phyloP scores from a whole-genome alignment of 139 green algal species.

The Pedinophyceae sp. region DNA sequence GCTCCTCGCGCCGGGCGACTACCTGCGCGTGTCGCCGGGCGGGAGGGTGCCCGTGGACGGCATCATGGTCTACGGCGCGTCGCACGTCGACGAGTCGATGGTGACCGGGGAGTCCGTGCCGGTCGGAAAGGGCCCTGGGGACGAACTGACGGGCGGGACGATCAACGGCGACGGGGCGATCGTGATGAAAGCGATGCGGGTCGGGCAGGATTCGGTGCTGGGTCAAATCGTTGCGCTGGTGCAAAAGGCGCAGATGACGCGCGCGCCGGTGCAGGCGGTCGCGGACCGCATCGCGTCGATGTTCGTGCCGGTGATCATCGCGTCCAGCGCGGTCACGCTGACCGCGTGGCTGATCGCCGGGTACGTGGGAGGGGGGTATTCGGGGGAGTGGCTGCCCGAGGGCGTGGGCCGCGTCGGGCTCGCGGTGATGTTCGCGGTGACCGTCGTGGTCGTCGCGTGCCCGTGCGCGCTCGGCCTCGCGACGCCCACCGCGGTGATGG shows the following conservation, averaged over 20 bases:
- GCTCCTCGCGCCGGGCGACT: neutral
- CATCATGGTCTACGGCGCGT: constrained; percentile 49
- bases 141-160: constrained; percentile 73
- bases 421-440: constrained; percentile 82
- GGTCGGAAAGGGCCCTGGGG: constrained; percentile 50
- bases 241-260: constrained; percentile 80
- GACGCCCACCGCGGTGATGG: constrained; percentile 96
- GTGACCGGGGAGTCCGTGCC: constrained; percentile 75
- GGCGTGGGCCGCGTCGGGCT: constrained; percentile 11
- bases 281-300: constrained; percentile 66
- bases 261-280: constrained; percentile 86
- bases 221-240: constrained; percentile 89
- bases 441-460: constrained; percentile 94
- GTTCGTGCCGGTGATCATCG: constrained; percentile 81
- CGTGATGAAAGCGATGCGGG: constrained; percentile 22
- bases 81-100: constrained; percentile 91
- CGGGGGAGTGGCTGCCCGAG: constrained; percentile 60
- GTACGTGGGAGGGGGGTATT: no score
- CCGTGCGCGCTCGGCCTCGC: constrained; percentile 84
- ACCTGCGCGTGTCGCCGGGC: constrained; percentile 62
- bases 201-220: constrained; percentile 60
- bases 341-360: constrained; percentile 55
- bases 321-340: neutral
- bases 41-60: constrained; percentile 73
- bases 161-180: constrained; percentile 61